Conservation (phyloP, 805 yeast species). For the Monosporozyma solicola region DNA sequence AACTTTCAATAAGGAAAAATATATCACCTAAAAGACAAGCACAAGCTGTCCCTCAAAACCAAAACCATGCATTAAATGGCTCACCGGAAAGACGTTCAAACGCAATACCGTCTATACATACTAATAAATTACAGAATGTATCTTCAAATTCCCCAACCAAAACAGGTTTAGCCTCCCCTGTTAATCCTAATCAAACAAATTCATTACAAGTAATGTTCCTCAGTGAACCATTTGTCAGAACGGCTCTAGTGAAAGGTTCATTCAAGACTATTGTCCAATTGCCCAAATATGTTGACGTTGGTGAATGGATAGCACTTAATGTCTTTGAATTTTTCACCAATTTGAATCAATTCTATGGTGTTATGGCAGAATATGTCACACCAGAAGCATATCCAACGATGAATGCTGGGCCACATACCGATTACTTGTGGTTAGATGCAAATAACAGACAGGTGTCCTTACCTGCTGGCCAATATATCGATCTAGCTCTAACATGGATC, state of each 20-base stretch:
- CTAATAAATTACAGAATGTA: not conserved
- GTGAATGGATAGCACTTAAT: conserved; percentile 94
- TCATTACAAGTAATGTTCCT: conserved; percentile 45
- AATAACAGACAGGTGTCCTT: conserved; percentile 73
- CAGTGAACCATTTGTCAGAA: conserved; percentile 87
- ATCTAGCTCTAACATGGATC: conserved; percentile 85
- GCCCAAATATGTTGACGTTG: conserved; percentile 88
- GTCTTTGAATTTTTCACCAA: conserved; percentile 83
- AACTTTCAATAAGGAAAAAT: conserved; percentile 37
- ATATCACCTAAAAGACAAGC: conserved; percentile 18
- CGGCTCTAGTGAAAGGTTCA: conserved; percentile 93
- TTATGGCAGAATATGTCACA: conserved; percentile 84
- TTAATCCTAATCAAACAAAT: conserved; percentile 5
- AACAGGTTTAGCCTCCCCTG: not conserved
- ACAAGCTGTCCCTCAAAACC: conserved; percentile 10
- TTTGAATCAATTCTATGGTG: conserved; percentile 79
- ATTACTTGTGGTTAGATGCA: conserved; percentile 82
- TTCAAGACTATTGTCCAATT: conserved; percentile 91
- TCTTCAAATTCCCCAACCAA: not conserved
- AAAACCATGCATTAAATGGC: conserved; percentile 1
- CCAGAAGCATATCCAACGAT: conserved; percentile 85
- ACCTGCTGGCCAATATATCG: conserved; percentile 91
- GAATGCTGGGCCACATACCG: conserved; percentile 92
- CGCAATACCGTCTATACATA: conserved; percentile 6
- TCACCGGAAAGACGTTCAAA: not conserved